Base-by-base conservation (phyloP, 345 rosid species). In the Eucalyptus victrix region DNA sequence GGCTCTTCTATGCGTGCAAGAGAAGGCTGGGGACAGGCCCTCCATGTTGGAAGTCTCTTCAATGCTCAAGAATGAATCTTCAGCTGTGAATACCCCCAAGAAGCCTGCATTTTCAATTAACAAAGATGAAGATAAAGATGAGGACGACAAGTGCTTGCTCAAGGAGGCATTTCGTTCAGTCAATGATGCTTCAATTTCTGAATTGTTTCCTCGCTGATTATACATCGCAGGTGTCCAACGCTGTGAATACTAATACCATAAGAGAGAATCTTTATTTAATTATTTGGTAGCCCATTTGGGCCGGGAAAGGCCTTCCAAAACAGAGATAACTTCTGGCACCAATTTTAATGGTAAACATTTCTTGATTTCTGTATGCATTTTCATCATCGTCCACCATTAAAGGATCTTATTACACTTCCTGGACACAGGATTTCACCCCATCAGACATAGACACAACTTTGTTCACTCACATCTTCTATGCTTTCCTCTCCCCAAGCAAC, bases 381-480 rank as follows among this genome's bases (percentile, higher is more conserved):
- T 34, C 90, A 13, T 86, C 94, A 3, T 30, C 45, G 24, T n/a
- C 21, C 58, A 49, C 44, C 87, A 88, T 95, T 65, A 94, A 90
- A 89, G 95, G 91, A 11, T 94, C 92, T 89, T 94, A 95, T 53
- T 94, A 92, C 88, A 95, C 95, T 49, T 93, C 95, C 15, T 91
- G 93, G 95, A 47, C 89, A 15, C n/a, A 15, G 50, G 86, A 45
- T 26, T 90, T 93, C n/a, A 93, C 94, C 16, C 96, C 97, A 28
- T 90, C 93, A 11, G 90, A 90, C 88, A 94, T 93, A 37, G 88
- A 93, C 88, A 94, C 96, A 28, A 65, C 91, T 54, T 65, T 93
- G 87, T 95, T 94, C 89, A 94, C 96, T 14, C 97, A 95, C 89
- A 69, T 95, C 83, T 92, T 89, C 91, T 94, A 92, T 51, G 95